Evolutionary conservation across 2,329 filamentous ascomycete genomes (phyloP), one percentile per base, ranked within the genome.

Genomic region (Hypomyces rosellus): DNA sequence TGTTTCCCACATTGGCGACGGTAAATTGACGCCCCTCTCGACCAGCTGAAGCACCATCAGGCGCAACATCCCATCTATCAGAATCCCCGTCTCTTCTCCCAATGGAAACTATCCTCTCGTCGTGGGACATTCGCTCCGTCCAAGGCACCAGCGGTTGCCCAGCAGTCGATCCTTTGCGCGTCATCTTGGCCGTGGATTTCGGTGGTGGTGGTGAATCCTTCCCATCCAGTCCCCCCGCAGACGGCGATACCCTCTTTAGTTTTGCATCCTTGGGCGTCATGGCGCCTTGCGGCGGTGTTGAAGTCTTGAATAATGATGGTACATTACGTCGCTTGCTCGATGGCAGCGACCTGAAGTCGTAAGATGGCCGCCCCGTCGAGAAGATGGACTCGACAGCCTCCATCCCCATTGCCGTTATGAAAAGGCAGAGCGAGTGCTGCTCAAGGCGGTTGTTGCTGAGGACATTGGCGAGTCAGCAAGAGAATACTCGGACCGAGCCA

Each of bases 1-100:
- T 89, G 64, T 89, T 88, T 20, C 87, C 87, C 53, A 92, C 87
- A 66, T 90, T 91, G 46, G 85, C 82, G 49, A 92, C 88, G 2
- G 86, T 84, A 64, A 92, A 91, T 61, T 88, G 83, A 49, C 85
- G 79, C 45, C 82, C 84, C 63, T 84, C 81, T 53, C 84, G 77
- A 34, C 80, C 77, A 49, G 74, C 79, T 43, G 82, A 80, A 51
- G 75, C 70, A 52, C 78, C 78, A 61, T 88, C 85, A 11, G 78
- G 74, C n/a, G 74, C 69, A 51, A 82, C 71, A 48, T 82, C 78
- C 59, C 71, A 73, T 61, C 74, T 80, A 51, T 77, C 76, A 11
- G 73, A 61, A 49, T 85, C 82, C 47, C 71, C 69, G 50, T 76
- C 78, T 58, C 76, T 77, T 62, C 74, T 80, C 45, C 67, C 55